Evolutionary conservation across 306 rosid species (phyloP).

Genomic region (Fagus sylvatica): DNA sequence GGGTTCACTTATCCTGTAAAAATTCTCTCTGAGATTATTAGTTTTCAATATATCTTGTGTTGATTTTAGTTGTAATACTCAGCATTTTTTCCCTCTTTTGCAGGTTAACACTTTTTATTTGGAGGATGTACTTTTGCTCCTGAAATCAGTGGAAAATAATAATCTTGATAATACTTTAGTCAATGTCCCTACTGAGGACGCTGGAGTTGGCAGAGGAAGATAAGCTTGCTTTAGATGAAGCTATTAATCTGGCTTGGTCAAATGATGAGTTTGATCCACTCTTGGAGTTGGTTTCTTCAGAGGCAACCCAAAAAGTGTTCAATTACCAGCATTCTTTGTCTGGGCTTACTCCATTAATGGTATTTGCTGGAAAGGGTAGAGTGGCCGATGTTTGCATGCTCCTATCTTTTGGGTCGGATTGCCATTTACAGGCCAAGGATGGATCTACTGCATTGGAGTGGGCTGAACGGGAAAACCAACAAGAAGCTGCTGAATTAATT

Average conservation of each 20-base stretch:
- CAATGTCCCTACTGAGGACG: conserved; percentile 31
- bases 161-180: conserved; percentile 48
- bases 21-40: conserved; percentile 24
- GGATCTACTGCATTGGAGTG: conserved; percentile 69
- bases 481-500: conserved; percentile 58
- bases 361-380: conserved; percentile 89
- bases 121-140: conserved; percentile 84
- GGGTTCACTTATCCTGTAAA: conserved; percentile 93
- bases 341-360: conserved; percentile 83
- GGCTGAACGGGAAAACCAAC: conserved; percentile 63
- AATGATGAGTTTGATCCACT: conserved; percentile 75
- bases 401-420: conserved; percentile 77
- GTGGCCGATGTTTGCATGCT: conserved; percentile 77
- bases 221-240: conserved; percentile 75
- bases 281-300: conserved; percentile 69
- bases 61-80: conserved; percentile 9
- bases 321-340: conserved; percentile 82
- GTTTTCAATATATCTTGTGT: conserved; percentile 15
- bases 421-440: conserved; percentile 61
- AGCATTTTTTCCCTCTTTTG: conserved; percentile 17
- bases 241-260: conserved; percentile 79
- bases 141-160: conserved; percentile 48
- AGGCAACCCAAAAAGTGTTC: conserved; percentile 46
- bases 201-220: conserved; percentile 60
- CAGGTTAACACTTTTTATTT: conserved; percentile 80